These are phyloP conservation scores for Magnolia kwangsiensis DNA, from an alignment of 164 flowering plant genomes.

Conservation along the genomic window DNA sequence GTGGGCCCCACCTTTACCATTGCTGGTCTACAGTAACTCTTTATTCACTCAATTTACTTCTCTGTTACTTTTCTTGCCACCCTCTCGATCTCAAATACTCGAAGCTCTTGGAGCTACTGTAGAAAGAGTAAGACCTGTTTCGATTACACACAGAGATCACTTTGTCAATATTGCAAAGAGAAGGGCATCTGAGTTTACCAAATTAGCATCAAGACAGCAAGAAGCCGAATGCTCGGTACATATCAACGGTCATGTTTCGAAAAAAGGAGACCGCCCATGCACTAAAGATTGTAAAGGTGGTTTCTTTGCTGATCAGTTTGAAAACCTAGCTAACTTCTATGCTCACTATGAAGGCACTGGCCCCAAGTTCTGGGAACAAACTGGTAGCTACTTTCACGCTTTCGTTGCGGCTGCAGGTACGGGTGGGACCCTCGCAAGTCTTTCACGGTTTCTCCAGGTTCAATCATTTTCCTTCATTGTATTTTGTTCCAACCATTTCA, in stretches of 20 bases:
- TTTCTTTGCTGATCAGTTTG: slow-evolving; percentile 97
- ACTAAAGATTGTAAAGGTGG: slow-evolving; percentile 62
- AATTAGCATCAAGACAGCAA: slow-evolving; percentile 38
- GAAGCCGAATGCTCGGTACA: slow-evolving; percentile 19
- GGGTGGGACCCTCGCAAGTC: slow-evolving; percentile 92
- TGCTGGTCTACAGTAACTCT: no score
- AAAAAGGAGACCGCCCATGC: slow-evolving; percentile 25
- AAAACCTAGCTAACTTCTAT: slow-evolving; percentile 85
- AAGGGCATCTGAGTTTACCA: slow-evolving; percentile 76
- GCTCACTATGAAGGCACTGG: slow-evolving; percentile 96
- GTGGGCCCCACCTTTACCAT: no score
- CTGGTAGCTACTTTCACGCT: slow-evolving; percentile 67
- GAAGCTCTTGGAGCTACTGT: slow-evolving; percentile 98
- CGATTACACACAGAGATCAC: slow-evolving; percentile 90
- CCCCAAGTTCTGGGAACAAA: slow-evolving; percentile 95
- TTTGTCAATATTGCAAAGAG: slow-evolving; percentile 86
- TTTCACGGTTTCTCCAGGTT: slow-evolving; percentile 83
- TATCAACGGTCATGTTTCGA: slow-evolving; percentile 31
- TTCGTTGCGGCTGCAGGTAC: slow-evolving; percentile 96
- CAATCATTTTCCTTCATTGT: background rate
- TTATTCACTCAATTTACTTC: background rate
- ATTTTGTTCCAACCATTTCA: background rate
- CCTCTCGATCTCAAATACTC: slow-evolving; percentile 73
- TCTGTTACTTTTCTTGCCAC: background rate
- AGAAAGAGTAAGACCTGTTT: slow-evolving; percentile 93